phyloP scores from a whole-genome alignment of 225 moss, liverwort and hornwort genomes.

The Bryum argenteum region DNA sequence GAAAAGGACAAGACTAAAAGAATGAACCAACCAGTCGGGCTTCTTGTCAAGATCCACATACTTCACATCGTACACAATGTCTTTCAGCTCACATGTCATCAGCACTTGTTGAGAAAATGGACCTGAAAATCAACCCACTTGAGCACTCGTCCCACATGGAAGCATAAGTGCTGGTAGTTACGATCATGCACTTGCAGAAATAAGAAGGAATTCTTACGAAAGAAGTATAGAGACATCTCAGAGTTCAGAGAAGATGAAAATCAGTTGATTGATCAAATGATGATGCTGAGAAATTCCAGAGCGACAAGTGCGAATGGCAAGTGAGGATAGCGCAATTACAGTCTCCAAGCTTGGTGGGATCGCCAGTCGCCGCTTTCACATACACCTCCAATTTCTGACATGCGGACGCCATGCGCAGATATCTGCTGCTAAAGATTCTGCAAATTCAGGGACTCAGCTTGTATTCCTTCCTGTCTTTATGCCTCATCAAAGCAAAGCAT shows the following conservation, averaged over 20 bases:
- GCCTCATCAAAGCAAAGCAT: not conserved
- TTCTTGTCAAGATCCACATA: slow-evolving; percentile 53
- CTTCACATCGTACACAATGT: slow-evolving; percentile 48
- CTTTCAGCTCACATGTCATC: slow-evolving; percentile 56
- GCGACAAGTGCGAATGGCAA: not conserved
- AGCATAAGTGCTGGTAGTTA: not conserved
- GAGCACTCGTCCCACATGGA: not conserved
- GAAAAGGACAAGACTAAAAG: not conserved
- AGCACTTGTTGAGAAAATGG: slow-evolving; percentile 57
- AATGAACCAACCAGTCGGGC: slow-evolving; percentile 43
- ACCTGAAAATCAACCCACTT: slow-evolving; percentile 27
- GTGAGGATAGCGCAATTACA: slow-evolving; percentile 32
- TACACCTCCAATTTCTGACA: slow-evolving; percentile 46
- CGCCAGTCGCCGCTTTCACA: slow-evolving; percentile 44
- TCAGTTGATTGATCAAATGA: not conserved
- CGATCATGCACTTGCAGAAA: not conserved
- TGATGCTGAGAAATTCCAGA: slow-evolving; percentile 1
- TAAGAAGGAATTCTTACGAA: not conserved
- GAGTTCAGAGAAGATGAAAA: not conserved
- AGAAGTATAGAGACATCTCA: not conserved
- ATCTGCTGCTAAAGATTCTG: not conserved
- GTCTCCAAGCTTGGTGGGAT: slow-evolving; percentile 43
- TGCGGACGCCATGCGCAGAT: slow-evolving; percentile 41
- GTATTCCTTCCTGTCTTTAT: not conserved
- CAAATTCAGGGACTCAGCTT: not conserved